phyloP scores from a whole-genome alignment of 2,329 filamentous ascomycete species.

The Pseudophaeomoniella oleicola region DNA sequence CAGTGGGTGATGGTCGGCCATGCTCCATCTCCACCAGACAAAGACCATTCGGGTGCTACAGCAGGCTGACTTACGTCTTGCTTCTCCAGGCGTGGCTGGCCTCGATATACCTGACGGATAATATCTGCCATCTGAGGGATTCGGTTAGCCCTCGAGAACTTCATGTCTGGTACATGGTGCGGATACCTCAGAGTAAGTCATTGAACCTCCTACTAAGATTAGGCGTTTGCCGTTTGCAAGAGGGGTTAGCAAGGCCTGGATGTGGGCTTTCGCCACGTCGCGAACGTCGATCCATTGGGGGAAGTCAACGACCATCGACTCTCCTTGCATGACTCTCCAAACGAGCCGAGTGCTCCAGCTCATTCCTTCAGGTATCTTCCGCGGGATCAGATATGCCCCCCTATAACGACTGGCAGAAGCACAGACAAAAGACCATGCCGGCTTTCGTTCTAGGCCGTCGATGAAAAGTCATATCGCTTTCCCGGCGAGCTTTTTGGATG shows the following conservation, averaged over 20 bases:
- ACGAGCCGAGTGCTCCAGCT: not conserved
- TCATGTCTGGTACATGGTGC: no score
- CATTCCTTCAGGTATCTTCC: conserved; percentile 1
- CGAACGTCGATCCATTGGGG: conserved; percentile 9
- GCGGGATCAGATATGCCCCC: conserved; percentile 1
- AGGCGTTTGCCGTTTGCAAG: not conserved
- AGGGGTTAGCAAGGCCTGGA: conserved; percentile 3
- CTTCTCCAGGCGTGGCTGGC: not conserved
- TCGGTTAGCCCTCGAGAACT: no score
- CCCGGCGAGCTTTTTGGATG: conserved; percentile 13
- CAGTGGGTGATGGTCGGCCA: no score
- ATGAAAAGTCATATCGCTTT: conserved; percentile 13
- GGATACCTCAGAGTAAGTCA: not conserved
- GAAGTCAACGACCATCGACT: conserved; percentile 3
- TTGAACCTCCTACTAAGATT: not conserved
- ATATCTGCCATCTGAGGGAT: not conserved
- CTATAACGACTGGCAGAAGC: no score
- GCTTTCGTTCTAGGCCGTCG: no score
- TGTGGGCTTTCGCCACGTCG: conserved; percentile 7
- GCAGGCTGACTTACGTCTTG: not conserved
- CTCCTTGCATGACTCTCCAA: conserved; percentile 2
- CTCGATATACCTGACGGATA: not conserved
- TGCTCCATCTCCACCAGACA: no score
- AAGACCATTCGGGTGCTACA: not conserved
- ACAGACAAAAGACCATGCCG: no score